Base-by-base conservation (phyloP, 2,329 filamentous ascomycete species). In the Fusarium sp. region DNA sequence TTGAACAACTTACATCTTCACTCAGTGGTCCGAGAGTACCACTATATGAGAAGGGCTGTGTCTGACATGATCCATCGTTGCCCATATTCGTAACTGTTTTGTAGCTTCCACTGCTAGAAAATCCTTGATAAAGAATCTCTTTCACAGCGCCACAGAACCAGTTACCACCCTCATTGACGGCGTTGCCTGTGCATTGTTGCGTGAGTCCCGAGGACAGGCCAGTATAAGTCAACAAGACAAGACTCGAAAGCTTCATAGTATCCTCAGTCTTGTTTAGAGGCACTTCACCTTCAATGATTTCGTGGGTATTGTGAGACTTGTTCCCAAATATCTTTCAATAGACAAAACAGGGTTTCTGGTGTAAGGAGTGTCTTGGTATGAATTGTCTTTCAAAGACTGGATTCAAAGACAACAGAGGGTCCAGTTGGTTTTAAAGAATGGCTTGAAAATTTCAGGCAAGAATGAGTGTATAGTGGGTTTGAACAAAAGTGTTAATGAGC, bases 1-100 rank as follows among this genome's bases (percentile, higher is more conserved):
- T 8, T 34, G 26, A 42, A 22, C 24, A 53, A 78, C 88, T 79
- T 81, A 93, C 91, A 81, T 91, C 91, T 76, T 92, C 89, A 65
- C 92, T 85, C 34, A 93, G 83, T 8, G 92, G 92, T 28, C 90
- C 86, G 52, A 93, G 81, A 40, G 86, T 82, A 15, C 91, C 91
- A 13, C 79, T 82, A 74, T 89, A 94, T 1, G 77, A 59, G 63
- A 85, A 80, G 17, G 84, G 79, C 38, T 82, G 77, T 66, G 83
- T 87, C 8, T 79, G 72, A 78, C 92, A 94, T 20, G 81, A 74
- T 40, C 86, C 87, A 49, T 80, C 75, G 17, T 81, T 72, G 63
- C 86, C 82, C 87, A 94, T 92, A 55, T 75, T 73, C 26, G 84
- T 87, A 36, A 94, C 86, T 56, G 86, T 85, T 62, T 91, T 85